Conservation (phyloP, 2,329 filamentous ascomycete species). For the Penicillium psychrosexuale region DNA sequence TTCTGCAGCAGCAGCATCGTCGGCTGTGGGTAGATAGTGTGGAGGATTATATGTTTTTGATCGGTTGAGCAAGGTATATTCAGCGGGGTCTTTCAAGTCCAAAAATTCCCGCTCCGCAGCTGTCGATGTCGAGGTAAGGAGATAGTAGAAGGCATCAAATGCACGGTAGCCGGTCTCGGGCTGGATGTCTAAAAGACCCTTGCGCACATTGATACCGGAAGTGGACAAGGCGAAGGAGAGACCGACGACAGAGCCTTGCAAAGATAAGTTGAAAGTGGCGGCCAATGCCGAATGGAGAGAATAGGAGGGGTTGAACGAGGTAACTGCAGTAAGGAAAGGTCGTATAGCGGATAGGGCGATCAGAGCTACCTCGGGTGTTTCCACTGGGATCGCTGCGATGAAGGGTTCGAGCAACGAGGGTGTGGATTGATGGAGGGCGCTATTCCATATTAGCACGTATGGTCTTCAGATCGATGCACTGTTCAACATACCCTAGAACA, state of each 20-base stretch:
- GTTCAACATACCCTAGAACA: constrained; percentile 67
- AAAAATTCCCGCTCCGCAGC: constrained; percentile 86
- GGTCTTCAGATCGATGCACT: not conserved
- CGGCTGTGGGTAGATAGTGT: constrained; percentile 83
- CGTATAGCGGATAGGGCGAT: constrained; percentile 76
- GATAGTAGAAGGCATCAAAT: constrained; percentile 97
- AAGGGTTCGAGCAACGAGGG: constrained; percentile 83
- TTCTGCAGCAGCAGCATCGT: constrained; percentile 88
- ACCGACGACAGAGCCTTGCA: constrained; percentile 73
- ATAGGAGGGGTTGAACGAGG: constrained; percentile 82
- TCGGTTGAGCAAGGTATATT: constrained; percentile 73
- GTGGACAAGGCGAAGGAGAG: constrained; percentile 76
- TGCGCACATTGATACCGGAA: constrained; percentile 78
- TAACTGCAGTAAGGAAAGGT: constrained; percentile 83
- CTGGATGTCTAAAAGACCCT: constrained; percentile 77
- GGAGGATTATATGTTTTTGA: constrained; percentile 85
- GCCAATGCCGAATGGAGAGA: constrained; percentile 77
- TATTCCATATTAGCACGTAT: constrained; percentile 40
- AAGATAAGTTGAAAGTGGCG: constrained; percentile 75
- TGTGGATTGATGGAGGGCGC: constrained; percentile 82
- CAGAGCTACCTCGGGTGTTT: constrained; percentile 71
- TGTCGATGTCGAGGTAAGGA: constrained; percentile 86
- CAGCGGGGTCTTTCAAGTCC: constrained; percentile 70
- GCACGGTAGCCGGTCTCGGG: constrained; percentile 78
- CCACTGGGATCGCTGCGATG: constrained; percentile 73